Evolutionary conservation across 345 rosid species (phyloP), one percentile per base, ranked within the genome.

Genomic region (Schrenkiella parvula): DNA sequence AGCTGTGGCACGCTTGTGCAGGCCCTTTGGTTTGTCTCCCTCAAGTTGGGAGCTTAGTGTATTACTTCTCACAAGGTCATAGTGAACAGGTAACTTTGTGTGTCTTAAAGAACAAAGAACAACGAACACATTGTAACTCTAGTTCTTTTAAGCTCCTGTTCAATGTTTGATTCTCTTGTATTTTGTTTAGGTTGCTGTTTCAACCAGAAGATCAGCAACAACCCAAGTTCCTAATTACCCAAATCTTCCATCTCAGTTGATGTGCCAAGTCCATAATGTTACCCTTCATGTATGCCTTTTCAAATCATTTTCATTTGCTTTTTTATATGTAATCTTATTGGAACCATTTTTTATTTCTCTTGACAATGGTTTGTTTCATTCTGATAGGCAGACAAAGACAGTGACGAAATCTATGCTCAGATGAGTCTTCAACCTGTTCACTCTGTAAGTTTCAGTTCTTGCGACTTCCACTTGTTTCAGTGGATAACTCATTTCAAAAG

Each of bases 1-100:
- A 92, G 89, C 79, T 95, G 43, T 95, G 99, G 99, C 90, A 95
- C 68, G 98, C 98, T 32, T 95, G 98, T 73, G 99, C 99, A 13
- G 99, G 99, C 34, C 99, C 99, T 23, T 88, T 95, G 58, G 99
- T 90, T 72, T 86, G 80, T 64, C 80, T 95, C 71, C 99, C 99
- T 79, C 99, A 86, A 78, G 86, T 95, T 38, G 99, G 99, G 19
- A 87, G 92, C 76, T 89, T 95, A 32, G 97, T 87, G 66, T 87
- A 88, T 74, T 95, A 92, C 73, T 92, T 95, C 70, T 95, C 99
- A 78, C 99, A 95, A 80, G 99, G 99, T 47, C 99, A 92, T 44
- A 92, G 98, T 14, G 99, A 95, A 75, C 99, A 95, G 98, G 99
- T 95, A 70, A 60, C 37, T 29, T 55, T 50, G 28, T 43, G 15